phyloP scores from a whole-genome alignment of 1,139 yeast species.

The Geotrichum candidum region DNA sequence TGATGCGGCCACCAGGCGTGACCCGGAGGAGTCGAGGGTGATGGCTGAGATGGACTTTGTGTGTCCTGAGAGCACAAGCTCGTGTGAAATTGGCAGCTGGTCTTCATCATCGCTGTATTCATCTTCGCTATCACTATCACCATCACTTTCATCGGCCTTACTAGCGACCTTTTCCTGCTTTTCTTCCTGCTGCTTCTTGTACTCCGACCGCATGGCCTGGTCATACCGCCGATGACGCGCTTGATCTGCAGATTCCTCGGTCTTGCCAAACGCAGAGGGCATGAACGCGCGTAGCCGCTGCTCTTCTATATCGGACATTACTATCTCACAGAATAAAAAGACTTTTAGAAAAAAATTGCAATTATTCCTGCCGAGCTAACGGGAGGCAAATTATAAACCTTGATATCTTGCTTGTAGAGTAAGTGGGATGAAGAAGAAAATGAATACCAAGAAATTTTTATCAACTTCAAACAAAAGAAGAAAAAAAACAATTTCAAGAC shows the following conservation, averaged over 20 bases:
- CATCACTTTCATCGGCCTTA: background rate
- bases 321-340: background rate
- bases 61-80: constrained; percentile 30
- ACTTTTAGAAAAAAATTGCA: background rate
- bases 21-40: constrained; percentile 31
- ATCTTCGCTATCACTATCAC: constrained; percentile 20
- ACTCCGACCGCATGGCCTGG: constrained; percentile 12
- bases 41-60: constrained; percentile 29
- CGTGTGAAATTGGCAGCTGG: constrained; percentile 34
- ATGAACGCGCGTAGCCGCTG: constrained; percentile 1
- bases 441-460: background rate
- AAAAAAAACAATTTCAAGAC: background rate
- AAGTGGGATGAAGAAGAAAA: background rate
- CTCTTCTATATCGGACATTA: constrained; percentile 6
- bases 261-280: constrained; percentile 16
- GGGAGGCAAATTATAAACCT: background rate
- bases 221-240: constrained; percentile 4
- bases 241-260: constrained; percentile 1
- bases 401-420: background rate
- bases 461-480: background rate
- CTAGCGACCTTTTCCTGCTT: background rate
- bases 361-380: too few species aligned
- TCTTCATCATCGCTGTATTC: constrained; percentile 26
- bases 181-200: constrained; percentile 4
- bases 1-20: constrained; percentile 31